Conservation (phyloP, 371 early-diverging fungal species). For the Mucor lusitanicus region DNA sequence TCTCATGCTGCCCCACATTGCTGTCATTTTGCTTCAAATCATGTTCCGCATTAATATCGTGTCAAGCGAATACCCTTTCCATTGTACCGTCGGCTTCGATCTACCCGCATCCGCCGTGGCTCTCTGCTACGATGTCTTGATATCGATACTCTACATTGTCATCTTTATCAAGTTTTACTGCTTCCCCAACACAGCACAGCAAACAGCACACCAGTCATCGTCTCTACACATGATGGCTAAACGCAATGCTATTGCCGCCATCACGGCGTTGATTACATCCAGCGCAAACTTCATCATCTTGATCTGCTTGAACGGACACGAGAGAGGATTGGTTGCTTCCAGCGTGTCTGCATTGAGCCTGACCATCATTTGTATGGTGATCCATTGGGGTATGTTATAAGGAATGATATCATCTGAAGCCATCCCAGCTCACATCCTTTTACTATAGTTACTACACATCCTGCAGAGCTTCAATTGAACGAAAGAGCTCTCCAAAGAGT, state of each 20-base stretch:
- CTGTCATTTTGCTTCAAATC: constrained; percentile 45
- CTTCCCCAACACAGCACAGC: constrained; percentile 37
- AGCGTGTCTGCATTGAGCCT: constrained; percentile 31
- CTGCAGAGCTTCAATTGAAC: constrained; percentile 36
- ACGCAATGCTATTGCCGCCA: constrained; percentile 45
- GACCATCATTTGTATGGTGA: constrained; percentile 30
- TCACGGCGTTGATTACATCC: constrained; percentile 34
- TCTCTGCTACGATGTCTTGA: constrained; percentile 50
- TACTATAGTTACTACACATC: constrained; percentile 40
- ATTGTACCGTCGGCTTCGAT: constrained; percentile 49
- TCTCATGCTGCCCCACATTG: constrained; percentile 45
- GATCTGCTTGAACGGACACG: constrained; percentile 30
- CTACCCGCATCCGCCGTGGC: constrained; percentile 45
- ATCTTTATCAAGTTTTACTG: constrained; percentile 50
- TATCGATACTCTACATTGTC: constrained; percentile 36
- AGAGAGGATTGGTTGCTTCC: constrained; percentile 45
- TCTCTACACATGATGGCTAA: constrained; percentile 52
- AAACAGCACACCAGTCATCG: constrained; percentile 32
- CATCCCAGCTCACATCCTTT: neutral
- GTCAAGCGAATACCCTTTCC: constrained; percentile 25
- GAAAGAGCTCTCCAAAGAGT: constrained; percentile 30
- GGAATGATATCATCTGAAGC: neutral
- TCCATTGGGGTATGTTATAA: constrained; percentile 43
- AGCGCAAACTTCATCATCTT: constrained; percentile 43
- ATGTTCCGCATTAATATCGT: constrained; percentile 32